phyloP scores from a whole-genome alignment of 768 basidiomycete genomes.

The Leucocoprinus leucothites region DNA sequence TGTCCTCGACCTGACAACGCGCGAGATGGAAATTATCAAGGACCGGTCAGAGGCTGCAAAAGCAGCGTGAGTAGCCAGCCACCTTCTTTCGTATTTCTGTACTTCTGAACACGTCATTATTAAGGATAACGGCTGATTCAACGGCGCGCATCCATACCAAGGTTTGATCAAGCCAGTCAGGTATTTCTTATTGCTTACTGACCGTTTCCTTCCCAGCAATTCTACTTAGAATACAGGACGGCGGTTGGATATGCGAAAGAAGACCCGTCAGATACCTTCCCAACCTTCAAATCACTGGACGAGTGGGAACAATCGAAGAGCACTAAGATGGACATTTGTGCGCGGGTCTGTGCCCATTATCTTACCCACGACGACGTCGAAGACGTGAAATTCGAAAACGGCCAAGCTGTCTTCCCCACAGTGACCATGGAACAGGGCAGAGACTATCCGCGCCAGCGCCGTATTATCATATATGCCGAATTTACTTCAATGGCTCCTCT shows the following conservation, averaged over 20 bases:
- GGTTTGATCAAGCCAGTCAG: neutral
- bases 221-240: constrained; percentile 17
- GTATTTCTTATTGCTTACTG: neutral
- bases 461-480: constrained; percentile 16
- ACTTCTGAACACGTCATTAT: too few relatives aligned
- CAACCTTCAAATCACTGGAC: constrained; percentile 9
- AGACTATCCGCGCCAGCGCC: neutral
- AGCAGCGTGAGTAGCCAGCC: neutral
- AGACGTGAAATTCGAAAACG: neutral
- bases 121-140: too few relatives aligned
- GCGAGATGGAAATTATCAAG: neutral
- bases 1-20: neutral
- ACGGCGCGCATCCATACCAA: neutral
- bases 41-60: neutral
- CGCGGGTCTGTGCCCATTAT: constrained; percentile 3
- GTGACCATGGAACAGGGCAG: neutral
- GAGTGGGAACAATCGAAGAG: constrained; percentile 15
- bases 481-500: constrained; percentile 17
- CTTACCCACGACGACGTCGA: constrained; percentile 1
- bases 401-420: neutral
- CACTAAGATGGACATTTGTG: constrained; percentile 18
- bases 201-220: constrained; percentile 5
- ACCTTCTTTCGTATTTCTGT: too few relatives aligned
- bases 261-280: neutral
- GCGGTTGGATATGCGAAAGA: constrained; percentile 11